Conservation (phyloP, 441 rosid species). For the Adansonia grandidieri region DNA sequence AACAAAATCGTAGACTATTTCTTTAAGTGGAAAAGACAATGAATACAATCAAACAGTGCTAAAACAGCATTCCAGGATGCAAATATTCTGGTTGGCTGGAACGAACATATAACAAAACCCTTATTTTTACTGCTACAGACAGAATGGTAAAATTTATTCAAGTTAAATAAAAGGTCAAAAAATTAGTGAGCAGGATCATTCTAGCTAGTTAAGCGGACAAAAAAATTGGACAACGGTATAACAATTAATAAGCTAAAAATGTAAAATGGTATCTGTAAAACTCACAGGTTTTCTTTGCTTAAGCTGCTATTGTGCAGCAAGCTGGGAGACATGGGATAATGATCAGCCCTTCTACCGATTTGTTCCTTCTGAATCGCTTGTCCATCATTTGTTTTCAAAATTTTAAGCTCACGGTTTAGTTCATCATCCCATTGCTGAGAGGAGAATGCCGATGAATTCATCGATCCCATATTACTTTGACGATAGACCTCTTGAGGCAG, state of each 20-base stretch:
- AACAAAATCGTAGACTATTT: not conserved
- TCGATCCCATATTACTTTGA: slow-evolving; percentile 54
- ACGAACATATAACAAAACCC: not conserved
- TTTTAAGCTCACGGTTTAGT: slow-evolving; percentile 64
- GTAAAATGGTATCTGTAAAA: slow-evolving; percentile 30
- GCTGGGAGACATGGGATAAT: slow-evolving; percentile 85
- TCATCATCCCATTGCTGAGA: slow-evolving; percentile 80
- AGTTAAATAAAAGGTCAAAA: not conserved
- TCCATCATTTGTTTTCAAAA: slow-evolving; percentile 60
- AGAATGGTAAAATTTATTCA: not conserved
- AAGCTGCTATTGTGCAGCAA: slow-evolving; percentile 65
- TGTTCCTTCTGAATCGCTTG: slow-evolving; percentile 59
- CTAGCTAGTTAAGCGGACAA: not conserved
- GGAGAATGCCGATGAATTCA: slow-evolving; percentile 51
- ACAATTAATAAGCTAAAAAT: too few species aligned
- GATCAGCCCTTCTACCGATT: slow-evolving; percentile 48
- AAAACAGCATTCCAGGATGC: not conserved
- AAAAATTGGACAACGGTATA: not conserved
- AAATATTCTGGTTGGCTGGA: not conserved
- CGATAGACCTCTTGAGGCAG: slow-evolving; percentile 78
- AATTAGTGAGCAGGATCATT: not conserved
- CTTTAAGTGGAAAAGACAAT: not conserved
- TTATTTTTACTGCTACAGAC: not conserved
- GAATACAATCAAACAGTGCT: not conserved
- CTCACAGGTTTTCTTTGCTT: slow-evolving; percentile 89